Evolutionary conservation across 129 eudicot genomes (phyloP), one percentile per base, ranked within the genome.

Genomic region (Glebionis coronaria): DNA sequence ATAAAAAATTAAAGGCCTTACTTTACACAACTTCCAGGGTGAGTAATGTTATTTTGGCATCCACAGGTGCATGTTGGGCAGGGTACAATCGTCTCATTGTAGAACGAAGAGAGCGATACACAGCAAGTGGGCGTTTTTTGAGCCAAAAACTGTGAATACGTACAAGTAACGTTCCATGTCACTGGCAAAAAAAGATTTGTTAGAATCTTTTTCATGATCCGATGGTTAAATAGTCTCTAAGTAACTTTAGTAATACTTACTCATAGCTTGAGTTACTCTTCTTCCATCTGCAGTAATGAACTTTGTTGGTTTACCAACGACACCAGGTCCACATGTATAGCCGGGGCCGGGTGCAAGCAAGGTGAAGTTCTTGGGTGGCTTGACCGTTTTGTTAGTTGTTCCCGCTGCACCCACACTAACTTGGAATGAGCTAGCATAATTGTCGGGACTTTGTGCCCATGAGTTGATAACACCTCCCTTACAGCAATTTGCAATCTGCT

Each of bases 121-220:
- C 98, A 91, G 38, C 98, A 91, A 50, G 90, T 78, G 9, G 98
- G 96, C 61, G 98, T 91, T 80, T 85, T 91, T 72, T 84, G 94
- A 61, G 98, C 96, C 61, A 91, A 78, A 76, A 91, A 91, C 68
- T 92, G 98, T 4, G 98, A 92, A 68, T 92, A 92, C 50, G 91
- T 88, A 76, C 98, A 88, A 16, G 95, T 93, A 42, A 88, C 86
- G 56, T 93, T 88, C 96, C 98, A 93, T 3, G 98, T 93, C 98
- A 93, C 98, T 93, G 95, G 92, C 40, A 69, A 78, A 18, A 63
- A 45, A 20, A 71, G 27, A 23, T 57, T 25, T 44, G 66, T 73
- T 58, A 73, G 69, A 63, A 40, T 70, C n/a, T 21, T 19, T 28
- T 3, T 3, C 42, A 63, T 25, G 2, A 35, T 35, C 7, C 9